Evolutionary conservation across 495 filamentous ascomycete genomes (phyloP).

Genomic region (Recurvomyces mirabilis): DNA sequence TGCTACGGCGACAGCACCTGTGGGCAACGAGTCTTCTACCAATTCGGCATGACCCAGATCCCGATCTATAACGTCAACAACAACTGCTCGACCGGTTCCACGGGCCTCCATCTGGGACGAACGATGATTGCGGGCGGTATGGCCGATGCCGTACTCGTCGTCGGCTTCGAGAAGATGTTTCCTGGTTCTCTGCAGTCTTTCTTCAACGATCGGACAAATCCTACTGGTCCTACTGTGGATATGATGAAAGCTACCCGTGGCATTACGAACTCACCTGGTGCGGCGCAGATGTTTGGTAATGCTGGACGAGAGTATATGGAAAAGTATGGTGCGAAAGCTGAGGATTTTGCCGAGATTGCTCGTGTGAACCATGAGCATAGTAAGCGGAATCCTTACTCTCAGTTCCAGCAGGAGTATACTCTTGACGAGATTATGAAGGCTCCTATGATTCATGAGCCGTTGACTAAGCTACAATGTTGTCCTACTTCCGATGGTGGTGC

Average conservation of each 20-base stretch:
- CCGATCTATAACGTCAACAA: constrained; percentile 98
- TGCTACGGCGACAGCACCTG: constrained; percentile 89
- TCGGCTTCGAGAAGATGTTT: constrained; percentile 99
- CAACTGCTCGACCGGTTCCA: constrained; percentile 90
- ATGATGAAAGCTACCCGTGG: constrained; percentile 81
- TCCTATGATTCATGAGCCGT: constrained; percentile 66
- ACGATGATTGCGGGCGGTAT: constrained; percentile 68
- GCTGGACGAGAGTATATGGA: constrained; percentile 92
- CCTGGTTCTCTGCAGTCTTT: constrained; percentile 66
- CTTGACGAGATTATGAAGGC: constrained; percentile 70
- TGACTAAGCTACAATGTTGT: constrained; percentile 74
- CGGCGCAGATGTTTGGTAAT: constrained; percentile 93
- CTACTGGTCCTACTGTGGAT: constrained; percentile 53
- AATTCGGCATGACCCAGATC: constrained; percentile 89
- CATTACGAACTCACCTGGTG: constrained; percentile 64
- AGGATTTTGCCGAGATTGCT: constrained; percentile 91
- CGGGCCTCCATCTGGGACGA: constrained; percentile 74
- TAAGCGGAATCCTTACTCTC: constrained; percentile 87
- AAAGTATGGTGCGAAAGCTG: constrained; percentile 65
- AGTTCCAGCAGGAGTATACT: constrained; percentile 87
- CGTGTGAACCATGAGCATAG: constrained; percentile 88
- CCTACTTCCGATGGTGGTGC: constrained; percentile 90
- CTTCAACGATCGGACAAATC: constrained; percentile 71
- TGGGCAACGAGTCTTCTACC: constrained; percentile 96
- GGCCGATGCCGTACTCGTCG: constrained; percentile 76